Evolutionary conservation across 176 grass and related monocot species (phyloP).

Genomic region (Hordeum vulgare): MorexV3_pseudomolecules_assembly NC_058524.1:590187880-590188379

Average conservation of each 20-base stretch:
- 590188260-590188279: slow-evolving; percentile 1
- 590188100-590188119: not conserved
- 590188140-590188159: not conserved
- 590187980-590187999: slow-evolving; percentile 80
- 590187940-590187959: not conserved
- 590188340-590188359: slow-evolving; percentile 27
- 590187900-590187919: slow-evolving; percentile 47
- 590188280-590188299: not conserved
- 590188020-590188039: slow-evolving; percentile 80
- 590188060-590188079: slow-evolving; percentile 17
- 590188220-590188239: slow-evolving; percentile 68
- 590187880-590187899: slow-evolving; percentile 92
- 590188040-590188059: slow-evolving; percentile 53
- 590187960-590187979: slow-evolving; percentile 14
- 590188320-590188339: slow-evolving; percentile 84
- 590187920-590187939: slow-evolving; percentile 16
- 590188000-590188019: slow-evolving; percentile 87
- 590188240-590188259: slow-evolving; percentile 52
- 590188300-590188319: not conserved
- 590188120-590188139: not conserved
- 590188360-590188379: slow-evolving; percentile 33
- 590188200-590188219: slow-evolving; percentile 75
- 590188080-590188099: not conserved
- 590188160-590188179: slow-evolving; percentile 62
- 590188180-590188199: slow-evolving; percentile 76